phyloP scores from a whole-genome alignment of 139 green algal species.

The Limnomonas spitsbergensis region DNA sequence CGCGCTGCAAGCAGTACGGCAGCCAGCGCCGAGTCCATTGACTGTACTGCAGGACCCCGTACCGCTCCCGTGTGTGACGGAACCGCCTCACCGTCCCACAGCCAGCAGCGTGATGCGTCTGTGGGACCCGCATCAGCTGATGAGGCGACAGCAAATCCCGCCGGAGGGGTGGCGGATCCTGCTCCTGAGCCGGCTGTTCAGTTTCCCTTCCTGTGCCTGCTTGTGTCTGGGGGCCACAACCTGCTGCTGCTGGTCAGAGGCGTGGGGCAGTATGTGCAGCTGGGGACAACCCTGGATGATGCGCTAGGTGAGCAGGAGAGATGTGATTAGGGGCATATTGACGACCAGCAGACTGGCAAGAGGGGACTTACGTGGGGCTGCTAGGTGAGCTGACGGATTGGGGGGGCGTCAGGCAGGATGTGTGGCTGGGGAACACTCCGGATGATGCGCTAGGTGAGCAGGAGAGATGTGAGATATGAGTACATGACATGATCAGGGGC shows the following conservation, averaged over 20 bases:
- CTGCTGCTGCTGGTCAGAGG: conserved; percentile 85
- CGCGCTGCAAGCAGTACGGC: neutral
- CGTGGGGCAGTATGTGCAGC: conserved; percentile 84
- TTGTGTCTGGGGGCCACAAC: conserved; percentile 94
- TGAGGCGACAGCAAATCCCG: no score
- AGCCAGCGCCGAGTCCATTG: neutral
- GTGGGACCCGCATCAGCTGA: neutral
- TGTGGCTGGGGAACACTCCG: conserved; percentile 84
- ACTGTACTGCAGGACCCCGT: neutral
- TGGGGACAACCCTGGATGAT: conserved; percentile 91
- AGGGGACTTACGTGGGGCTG: no score
- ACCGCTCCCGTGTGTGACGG: conserved; percentile 6
- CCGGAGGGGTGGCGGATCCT: neutral
- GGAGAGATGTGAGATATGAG: no score
- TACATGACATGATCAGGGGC: no score
- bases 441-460: conserved; percentile 75
- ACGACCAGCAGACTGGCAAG: no score
- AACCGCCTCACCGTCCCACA: neutral
- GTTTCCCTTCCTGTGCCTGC: conserved; percentile 92
- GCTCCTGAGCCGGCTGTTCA: conserved; percentile 21
- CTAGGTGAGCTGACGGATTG: no score
- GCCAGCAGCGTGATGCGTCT: neutral
- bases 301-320: conserved; percentile 49
- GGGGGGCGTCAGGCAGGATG: conserved; percentile 84
- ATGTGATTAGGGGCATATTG: no score